Conservation (phyloP, 2,329 filamentous ascomycete species). For the Talaromyces sp. region DNA sequence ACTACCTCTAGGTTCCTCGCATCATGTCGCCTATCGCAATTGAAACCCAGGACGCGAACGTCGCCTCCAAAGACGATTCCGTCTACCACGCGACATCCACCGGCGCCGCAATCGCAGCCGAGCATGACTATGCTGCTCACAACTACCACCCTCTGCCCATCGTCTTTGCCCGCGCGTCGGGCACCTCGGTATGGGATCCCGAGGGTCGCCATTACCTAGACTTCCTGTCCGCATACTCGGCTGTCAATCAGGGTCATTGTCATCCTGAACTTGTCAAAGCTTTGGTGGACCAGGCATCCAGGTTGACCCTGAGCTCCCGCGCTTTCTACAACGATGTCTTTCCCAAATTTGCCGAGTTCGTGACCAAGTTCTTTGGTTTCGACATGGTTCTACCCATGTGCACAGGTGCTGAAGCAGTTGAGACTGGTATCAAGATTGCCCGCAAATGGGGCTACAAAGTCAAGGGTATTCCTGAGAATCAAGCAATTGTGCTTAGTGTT, state of each 20-base stretch:
- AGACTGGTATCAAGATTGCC: slow-evolving; percentile 94
- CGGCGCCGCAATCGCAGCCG: slow-evolving; percentile 72
- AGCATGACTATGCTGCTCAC: slow-evolving; percentile 86
- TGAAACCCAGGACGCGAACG: slow-evolving; percentile 35
- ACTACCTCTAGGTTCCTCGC: background rate
- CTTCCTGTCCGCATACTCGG: slow-evolving; percentile 96
- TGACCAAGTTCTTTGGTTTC: slow-evolving; percentile 84
- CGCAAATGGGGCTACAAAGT: slow-evolving; percentile 98
- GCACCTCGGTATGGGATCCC: slow-evolving; percentile 92
- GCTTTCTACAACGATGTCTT: slow-evolving; percentile 99
- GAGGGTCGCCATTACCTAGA: slow-evolving; percentile 95
- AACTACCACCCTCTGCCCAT: slow-evolving; percentile 98
- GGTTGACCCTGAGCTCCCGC: slow-evolving; percentile 85
- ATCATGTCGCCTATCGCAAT: slow-evolving; percentile 29
- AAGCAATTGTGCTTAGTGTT: slow-evolving; percentile 81
- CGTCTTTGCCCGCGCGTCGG: slow-evolving; percentile 82
- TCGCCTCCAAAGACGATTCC: slow-evolving; percentile 41
- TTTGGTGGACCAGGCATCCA: slow-evolving; percentile 81
- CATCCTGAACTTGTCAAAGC: slow-evolving; percentile 94
- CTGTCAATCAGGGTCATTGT: slow-evolving; percentile 97
- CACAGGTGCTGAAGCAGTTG: slow-evolving; percentile 92
- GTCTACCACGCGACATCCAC: slow-evolving; percentile 75
- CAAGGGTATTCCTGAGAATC: slow-evolving; percentile 80
- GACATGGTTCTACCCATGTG: slow-evolving; percentile 99
- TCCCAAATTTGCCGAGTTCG: slow-evolving; percentile 89